Evolutionary conservation across 2,329 filamentous ascomycete species (phyloP).

Genomic region (Immersiporthe knoxdaviesiana): DNA sequence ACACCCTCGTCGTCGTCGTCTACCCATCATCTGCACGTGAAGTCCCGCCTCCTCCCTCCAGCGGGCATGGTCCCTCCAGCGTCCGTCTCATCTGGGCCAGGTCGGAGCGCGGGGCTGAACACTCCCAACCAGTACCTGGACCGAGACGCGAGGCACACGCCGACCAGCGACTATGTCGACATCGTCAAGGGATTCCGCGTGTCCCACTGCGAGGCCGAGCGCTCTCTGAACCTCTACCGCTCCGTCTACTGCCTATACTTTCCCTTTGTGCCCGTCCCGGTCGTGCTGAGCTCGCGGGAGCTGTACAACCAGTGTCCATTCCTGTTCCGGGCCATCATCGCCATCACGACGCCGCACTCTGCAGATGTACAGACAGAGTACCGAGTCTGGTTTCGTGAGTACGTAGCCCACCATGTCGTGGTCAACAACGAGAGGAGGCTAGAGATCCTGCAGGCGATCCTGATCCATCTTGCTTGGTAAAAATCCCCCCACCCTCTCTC

Average conservation of each 20-base stretch:
- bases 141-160: not conserved
- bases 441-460: constrained; percentile 44
- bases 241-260: constrained; percentile 40
- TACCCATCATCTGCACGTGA: constrained; percentile 13
- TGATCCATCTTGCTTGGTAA: constrained; percentile 45
- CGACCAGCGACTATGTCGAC: constrained; percentile 32
- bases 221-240: constrained; percentile 41
- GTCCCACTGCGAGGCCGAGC: constrained; percentile 39
- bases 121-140: constrained; percentile 5
- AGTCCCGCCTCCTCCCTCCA: constrained; percentile 20
- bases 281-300: constrained; percentile 34
- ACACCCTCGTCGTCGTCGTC: constrained; percentile 19
- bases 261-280: constrained; percentile 44
- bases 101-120: not conserved
- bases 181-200: constrained; percentile 43
- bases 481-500: constrained; percentile 4
- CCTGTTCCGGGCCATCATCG: constrained; percentile 45
- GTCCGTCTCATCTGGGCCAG: constrained; percentile 10
- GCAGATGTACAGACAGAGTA: constrained; percentile 39
- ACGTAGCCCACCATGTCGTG: constrained; percentile 44
- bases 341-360: constrained; percentile 39
- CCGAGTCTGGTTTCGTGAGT: constrained; percentile 42
- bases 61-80: constrained; percentile 10
- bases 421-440: constrained; percentile 42
- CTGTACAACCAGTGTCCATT: constrained; percentile 40